Base-by-base conservation (phyloP, 2,329 filamentous ascomycete genomes). In the Clathrospora elynae region DNA sequence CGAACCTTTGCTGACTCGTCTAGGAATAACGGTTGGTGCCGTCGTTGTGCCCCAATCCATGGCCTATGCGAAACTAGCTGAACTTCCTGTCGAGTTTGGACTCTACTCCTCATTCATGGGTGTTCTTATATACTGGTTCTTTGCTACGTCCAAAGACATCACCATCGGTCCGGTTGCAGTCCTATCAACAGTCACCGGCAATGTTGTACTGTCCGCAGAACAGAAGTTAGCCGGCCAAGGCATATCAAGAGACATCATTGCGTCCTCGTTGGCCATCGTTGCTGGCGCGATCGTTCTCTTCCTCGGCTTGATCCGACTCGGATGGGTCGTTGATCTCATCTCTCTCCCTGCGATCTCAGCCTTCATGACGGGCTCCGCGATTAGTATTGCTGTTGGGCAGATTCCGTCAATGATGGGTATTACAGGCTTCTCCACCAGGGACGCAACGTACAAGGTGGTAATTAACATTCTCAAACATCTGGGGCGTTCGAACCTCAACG, bases 81-180 rank as follows among this genome's bases (percentile, higher is more conserved):
- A 85, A 46, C 79, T 97, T 13, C 77, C 81, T 1, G 81, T 86
- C 6, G 79, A 97, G 65, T 97, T 86, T 60, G 92, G 93, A 42
- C 79, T 97, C 1, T 95, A 95, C 72, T 93, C 92, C 0, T 96
- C 92, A 0, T 97, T 99, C 69, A 95, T 96, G 84, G 93, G 93
- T 35, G 90, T 95, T 2, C 70, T 96, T 49, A 79, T 96, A 50
- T 99, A 99, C 73, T 97, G 92, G 92, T 88, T 97, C 68, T 97
- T 97, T 64, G 93, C 92, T 20, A 99, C 93, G 0, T 96, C 92
- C 6, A 99, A 97, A 69, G 93, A 99, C 70, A 97, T 99, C 62
- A 96, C 92, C 10, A 97, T 97, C 38, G 92, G 92, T 9, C 92
- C 92, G 13, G 93, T 97, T 33, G 93, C 93, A 24, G 93, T 97